Evolutionary conservation across 2,329 filamentous ascomycete species (phyloP).

Genomic region (Botrytis hyacinthi): DNA sequence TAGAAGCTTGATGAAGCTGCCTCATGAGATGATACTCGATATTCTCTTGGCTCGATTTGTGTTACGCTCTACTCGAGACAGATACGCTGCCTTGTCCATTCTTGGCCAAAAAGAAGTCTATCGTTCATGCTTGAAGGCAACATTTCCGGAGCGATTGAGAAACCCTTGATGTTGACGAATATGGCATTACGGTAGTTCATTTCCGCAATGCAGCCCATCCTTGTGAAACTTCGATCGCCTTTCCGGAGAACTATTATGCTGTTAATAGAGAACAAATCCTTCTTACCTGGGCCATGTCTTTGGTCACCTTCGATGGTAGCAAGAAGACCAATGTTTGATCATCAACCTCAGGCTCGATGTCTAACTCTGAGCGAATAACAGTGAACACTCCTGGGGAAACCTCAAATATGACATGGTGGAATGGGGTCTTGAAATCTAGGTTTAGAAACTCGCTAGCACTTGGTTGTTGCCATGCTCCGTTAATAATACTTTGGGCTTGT

Average conservation of each 20-base stretch:
- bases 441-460: background rate
- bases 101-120: background rate
- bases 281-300: no score
- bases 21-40: background rate
- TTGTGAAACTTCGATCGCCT: background rate
- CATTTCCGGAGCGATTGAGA: background rate
- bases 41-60: background rate
- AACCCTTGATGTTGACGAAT: background rate
- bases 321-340: background rate
- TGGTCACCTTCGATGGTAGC: background rate
- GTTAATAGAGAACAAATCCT: no score
- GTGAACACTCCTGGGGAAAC: background rate
- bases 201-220: background rate
- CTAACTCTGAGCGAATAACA: background rate
- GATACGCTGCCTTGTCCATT: background rate
- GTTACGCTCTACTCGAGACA: background rate
- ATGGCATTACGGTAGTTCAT: no score
- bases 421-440: fast-evolving
- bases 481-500: background rate
- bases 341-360: background rate
- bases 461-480: background rate
- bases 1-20: background rate
- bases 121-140: background rate
- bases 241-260: background rate
- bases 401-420: background rate